Conservation (phyloP, 2,329 filamentous ascomycete species). For the Rhynchosporium secalis region DNA sequence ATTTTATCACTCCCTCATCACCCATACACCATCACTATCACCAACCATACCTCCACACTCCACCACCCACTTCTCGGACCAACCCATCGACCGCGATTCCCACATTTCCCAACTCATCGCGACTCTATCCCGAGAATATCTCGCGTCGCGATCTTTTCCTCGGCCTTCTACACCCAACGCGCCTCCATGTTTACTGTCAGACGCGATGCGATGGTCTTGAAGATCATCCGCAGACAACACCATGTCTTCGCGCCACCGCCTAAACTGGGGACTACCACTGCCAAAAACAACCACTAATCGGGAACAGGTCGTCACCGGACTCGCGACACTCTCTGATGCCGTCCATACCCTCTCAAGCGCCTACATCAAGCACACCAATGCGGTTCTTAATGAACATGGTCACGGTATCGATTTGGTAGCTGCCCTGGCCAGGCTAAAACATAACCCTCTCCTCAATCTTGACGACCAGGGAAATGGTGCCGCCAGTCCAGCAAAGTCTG, state of each 20-base stretch:
- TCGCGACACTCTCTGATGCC: slow-evolving; percentile 76
- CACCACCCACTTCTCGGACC: slow-evolving; percentile 24
- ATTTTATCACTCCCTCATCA: not conserved
- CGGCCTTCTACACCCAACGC: slow-evolving; percentile 29
- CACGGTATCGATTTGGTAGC: slow-evolving; percentile 47
- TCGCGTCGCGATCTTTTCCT: slow-evolving; percentile 19
- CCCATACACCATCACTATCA: slow-evolving; percentile 9
- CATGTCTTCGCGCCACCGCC: slow-evolving; percentile 19
- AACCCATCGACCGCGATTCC: slow-evolving; percentile 22
- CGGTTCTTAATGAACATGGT: slow-evolving; percentile 67
- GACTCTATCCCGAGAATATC: slow-evolving; percentile 28
- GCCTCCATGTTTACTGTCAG: slow-evolving; percentile 35
- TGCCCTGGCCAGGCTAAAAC: slow-evolving; percentile 48
- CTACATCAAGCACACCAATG: slow-evolving; percentile 86
- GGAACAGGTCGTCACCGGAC: slow-evolving; percentile 69
- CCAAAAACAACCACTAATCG: slow-evolving; percentile 34
- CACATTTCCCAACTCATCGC: slow-evolving; percentile 27
- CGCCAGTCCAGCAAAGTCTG: slow-evolving; percentile 39
- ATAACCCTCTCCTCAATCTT: slow-evolving; percentile 43
- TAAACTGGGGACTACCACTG: slow-evolving; percentile 27
- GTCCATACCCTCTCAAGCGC: slow-evolving; percentile 79
- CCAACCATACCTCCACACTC: slow-evolving; percentile 20
- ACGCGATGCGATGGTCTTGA: slow-evolving; percentile 10
- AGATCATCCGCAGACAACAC: slow-evolving; percentile 17
- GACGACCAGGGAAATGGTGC: slow-evolving; percentile 38